These are phyloP conservation scores for Sphaerostilbella broomeana DNA, from an alignment of 2,329 filamentous ascomycete genomes.

Conservation along the genomic window DNA sequence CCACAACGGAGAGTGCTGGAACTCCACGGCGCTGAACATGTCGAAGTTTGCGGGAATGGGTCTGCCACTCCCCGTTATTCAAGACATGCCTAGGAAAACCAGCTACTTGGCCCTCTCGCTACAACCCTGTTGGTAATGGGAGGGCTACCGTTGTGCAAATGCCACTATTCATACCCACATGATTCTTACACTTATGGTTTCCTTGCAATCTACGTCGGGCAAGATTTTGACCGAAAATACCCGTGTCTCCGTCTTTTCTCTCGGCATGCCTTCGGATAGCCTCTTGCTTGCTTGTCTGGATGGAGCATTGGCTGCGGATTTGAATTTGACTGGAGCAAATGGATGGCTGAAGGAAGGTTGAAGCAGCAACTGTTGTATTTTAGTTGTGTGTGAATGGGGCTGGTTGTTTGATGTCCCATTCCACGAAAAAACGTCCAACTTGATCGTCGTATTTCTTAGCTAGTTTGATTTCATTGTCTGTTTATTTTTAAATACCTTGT, in stretches of 20 bases:
- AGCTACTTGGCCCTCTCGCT: conserved; percentile 18
- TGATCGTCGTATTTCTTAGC: conserved; percentile 33
- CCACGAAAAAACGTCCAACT: conserved; percentile 24
- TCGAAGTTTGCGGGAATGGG: not conserved
- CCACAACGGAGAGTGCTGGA: conserved; percentile 4
- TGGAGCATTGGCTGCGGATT: conserved; percentile 27
- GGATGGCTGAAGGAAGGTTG: conserved; percentile 22
- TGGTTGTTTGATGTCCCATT: conserved; percentile 27
- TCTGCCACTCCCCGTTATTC: conserved; percentile 1
- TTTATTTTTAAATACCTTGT: conserved; percentile 9
- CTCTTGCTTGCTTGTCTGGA: conserved; percentile 22
- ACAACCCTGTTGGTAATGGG: conserved; percentile 14
- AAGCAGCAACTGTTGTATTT: conserved; percentile 35
- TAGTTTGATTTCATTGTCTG: conserved; percentile 33
- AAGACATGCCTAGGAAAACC: conserved; percentile 17
- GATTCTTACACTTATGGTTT: conserved; percentile 16
- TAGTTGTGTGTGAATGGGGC: conserved; percentile 30
- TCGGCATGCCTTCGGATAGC: conserved; percentile 24
- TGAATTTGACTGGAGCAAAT: conserved; percentile 29
- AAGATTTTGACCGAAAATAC: conserved; percentile 16
- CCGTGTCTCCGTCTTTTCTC: conserved; percentile 17
- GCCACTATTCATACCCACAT: conserved; percentile 12
- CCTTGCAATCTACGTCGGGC: conserved; percentile 16
- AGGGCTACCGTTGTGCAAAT: conserved; percentile 9
- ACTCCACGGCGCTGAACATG: conserved; percentile 2